A percentile compares a stretch with the other conserved stretches of the same genome.
Conservation (phyloP, 75 land plant species). For the Azolla pinnata region DNA sequence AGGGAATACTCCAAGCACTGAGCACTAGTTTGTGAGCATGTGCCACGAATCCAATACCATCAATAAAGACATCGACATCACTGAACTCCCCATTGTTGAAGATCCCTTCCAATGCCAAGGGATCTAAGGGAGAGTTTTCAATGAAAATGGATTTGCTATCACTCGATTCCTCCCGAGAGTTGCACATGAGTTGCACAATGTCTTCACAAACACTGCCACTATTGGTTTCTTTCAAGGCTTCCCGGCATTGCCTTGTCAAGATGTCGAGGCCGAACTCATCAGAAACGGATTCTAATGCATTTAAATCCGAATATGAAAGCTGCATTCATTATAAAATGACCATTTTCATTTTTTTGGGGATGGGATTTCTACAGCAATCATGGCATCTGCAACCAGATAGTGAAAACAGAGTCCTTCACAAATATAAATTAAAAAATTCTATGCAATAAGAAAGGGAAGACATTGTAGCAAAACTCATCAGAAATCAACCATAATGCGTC, state of each 20-base stretch:
- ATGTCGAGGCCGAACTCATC: conserved; percentile 47
- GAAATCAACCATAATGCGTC: too few species aligned
- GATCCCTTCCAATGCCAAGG: conserved; percentile 29
- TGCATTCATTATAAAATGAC: too few species aligned
- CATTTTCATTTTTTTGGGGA: too few species aligned
- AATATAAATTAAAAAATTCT: too few species aligned
- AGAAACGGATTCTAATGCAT: conserved; percentile 38
- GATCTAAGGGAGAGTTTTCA: conserved; percentile 45
- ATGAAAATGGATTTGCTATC: conserved; percentile 11
- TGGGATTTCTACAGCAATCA: too few species aligned
- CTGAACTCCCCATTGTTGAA: conserved; percentile 38
- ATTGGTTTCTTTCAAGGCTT: conserved; percentile 34
- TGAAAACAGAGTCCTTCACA: too few species aligned
- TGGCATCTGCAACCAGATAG: too few species aligned
- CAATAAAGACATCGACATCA: conserved; percentile 59
- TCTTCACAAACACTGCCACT: not conserved
- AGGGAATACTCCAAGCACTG: conserved; percentile 76
- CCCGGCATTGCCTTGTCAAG: conserved; percentile 40
- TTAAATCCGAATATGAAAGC: conserved; percentile 49
- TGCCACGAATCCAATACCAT: conserved; percentile 42
- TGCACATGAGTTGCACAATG: not conserved
- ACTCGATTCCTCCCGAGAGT: not conserved
- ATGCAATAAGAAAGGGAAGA: too few species aligned
- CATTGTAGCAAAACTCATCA: too few species aligned
- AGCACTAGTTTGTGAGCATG: conserved; percentile 59